Evolutionary conservation across 768 basidiomycete species (phyloP).

Genomic region (Leccinum longicurvipes): DNA sequence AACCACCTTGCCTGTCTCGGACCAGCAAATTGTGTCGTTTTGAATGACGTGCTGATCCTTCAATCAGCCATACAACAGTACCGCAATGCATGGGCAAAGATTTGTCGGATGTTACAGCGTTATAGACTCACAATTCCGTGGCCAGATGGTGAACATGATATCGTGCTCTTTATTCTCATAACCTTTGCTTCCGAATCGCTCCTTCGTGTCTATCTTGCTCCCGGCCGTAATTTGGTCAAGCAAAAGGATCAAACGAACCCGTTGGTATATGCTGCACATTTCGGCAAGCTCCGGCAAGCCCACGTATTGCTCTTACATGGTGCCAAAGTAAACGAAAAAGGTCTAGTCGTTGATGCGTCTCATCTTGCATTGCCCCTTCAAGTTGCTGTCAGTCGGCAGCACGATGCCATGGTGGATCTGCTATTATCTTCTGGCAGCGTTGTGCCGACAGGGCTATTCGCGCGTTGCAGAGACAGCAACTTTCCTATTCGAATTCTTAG

Average conservation of each 20-base stretch:
- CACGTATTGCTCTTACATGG: background rate
- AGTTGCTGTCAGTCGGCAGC: constrained; percentile 3
- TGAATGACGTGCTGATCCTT: constrained; percentile 1
- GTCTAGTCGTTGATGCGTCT: constrained; percentile 3
- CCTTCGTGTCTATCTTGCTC: constrained; percentile 1
- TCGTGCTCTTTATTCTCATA: constrained; percentile 7
- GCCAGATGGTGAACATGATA: constrained; percentile 3
- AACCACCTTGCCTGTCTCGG: constrained; percentile 7
- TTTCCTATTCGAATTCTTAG: constrained; percentile 2
- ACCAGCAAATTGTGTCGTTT: background rate
- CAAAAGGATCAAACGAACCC: constrained; percentile 4
- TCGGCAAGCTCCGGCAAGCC: constrained; percentile 4
- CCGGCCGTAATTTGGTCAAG: background rate
- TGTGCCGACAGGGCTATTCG: constrained; percentile 3
- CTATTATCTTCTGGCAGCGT: constrained; percentile 1
- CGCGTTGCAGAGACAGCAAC: background rate
- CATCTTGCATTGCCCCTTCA: constrained; percentile 2
- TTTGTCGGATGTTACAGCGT: background rate
- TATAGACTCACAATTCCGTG: background rate
- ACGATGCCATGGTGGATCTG: constrained; percentile 1
- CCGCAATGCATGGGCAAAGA: background rate
- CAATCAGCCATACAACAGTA: background rate
- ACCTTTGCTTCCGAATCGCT: constrained; percentile 2
- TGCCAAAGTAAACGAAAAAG: constrained; percentile 3
- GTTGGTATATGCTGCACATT: constrained; percentile 10